phyloP scores from a whole-genome alignment of 2,329 filamentous ascomycete species.

The Furcasterigmium furcatum region DNA sequence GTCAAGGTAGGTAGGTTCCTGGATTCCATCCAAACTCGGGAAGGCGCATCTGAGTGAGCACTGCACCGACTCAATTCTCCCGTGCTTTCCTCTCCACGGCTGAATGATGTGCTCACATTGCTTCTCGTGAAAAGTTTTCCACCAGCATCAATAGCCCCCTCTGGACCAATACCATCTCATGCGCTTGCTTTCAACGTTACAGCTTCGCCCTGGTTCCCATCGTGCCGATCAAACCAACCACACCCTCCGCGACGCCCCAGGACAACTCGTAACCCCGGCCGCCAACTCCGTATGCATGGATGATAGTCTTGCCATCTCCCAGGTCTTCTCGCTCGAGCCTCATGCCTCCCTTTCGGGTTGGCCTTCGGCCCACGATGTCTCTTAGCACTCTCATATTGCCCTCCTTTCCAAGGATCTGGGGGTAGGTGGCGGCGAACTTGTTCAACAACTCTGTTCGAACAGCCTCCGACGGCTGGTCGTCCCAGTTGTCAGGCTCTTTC shows the following conservation, averaged over 20 bases:
- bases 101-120: no score
- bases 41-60: no score
- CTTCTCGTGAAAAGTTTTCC: not conserved
- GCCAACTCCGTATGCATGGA: slow-evolving; percentile 59
- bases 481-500: slow-evolving; percentile 57
- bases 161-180: no score
- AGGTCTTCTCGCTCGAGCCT: slow-evolving; percentile 48
- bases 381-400: slow-evolving; percentile 28
- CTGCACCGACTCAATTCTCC: no score
- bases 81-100: no score
- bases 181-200: no score
- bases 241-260: slow-evolving; percentile 54
- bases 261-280: slow-evolving; percentile 61
- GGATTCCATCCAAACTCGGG: no score
- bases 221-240: slow-evolving; percentile 32
- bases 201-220: not conserved
- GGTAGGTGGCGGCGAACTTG: slow-evolving; percentile 29
- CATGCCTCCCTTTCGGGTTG: slow-evolving; percentile 43
- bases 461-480: slow-evolving; percentile 40
- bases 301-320: slow-evolving; percentile 15
- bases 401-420: slow-evolving; percentile 21
- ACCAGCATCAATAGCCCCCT: not conserved
- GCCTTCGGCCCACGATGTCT: slow-evolving; percentile 43
- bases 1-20: no score
- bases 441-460: slow-evolving; percentile 45